A percentile compares a stretch with the other conserved stretches of the same genome.
Conservation (phyloP, 192 early-diverging fungal genomes). For the Lunasporangiospora selenospora region DNA sequence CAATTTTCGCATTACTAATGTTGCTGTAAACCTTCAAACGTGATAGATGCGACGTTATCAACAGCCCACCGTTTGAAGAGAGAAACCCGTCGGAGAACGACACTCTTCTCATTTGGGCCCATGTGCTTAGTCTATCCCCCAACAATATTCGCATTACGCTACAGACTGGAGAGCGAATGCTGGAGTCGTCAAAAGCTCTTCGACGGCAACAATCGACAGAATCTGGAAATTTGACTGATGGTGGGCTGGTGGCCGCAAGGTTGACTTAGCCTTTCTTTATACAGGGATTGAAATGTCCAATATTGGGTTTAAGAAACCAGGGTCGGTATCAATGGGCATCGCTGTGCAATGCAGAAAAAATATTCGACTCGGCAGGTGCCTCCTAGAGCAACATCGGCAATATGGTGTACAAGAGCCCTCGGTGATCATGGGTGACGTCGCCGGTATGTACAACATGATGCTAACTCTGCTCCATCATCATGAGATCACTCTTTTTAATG, state of each 20-base stretch:
- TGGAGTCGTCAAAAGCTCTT: not conserved
- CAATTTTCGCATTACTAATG: too few relatives aligned
- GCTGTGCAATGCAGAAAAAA: not conserved
- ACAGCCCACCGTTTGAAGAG: not conserved
- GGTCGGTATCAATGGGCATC: not conserved
- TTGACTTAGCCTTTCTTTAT: not conserved
- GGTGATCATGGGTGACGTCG: conserved; percentile 1
- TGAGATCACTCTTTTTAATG: not conserved
- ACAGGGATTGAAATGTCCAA: not conserved
- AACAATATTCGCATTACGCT: not conserved
- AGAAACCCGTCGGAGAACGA: not conserved
- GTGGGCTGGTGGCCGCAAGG: not conserved
- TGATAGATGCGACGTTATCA: not conserved
- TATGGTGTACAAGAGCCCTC: not conserved
- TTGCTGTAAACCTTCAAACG: too few relatives aligned
- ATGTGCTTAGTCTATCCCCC: not conserved
- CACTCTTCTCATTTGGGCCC: not conserved
- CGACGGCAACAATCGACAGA: not conserved
- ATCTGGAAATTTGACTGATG: not conserved
- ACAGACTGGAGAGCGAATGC: not conserved
- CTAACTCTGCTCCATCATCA: not conserved
- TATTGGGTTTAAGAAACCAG: not conserved
- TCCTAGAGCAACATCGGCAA: not conserved
- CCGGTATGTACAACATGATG: not conserved
- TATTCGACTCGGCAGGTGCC: not conserved